phyloP scores from a whole-genome alignment of 2,329 filamentous ascomycete genomes.

The Fusarium transvaalense region DNA sequence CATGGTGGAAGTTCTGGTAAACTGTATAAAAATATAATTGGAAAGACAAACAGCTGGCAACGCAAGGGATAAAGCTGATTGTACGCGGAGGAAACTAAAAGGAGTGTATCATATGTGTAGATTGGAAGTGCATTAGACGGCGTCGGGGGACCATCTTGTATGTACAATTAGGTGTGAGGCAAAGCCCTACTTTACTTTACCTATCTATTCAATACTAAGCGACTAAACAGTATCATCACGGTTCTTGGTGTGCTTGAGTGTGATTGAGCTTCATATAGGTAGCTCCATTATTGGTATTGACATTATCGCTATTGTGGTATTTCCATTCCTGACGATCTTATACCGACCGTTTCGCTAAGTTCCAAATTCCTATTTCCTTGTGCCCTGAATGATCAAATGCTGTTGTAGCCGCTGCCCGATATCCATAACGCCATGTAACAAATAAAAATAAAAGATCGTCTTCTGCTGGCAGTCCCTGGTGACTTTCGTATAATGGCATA shows the following conservation, averaged over 20 bases:
- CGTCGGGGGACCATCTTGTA: constrained; percentile 56
- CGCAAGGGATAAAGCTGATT: constrained; percentile 28
- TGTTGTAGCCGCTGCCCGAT: constrained; percentile 32
- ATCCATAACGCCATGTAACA: constrained; percentile 29
- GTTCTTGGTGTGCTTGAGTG: not conserved
- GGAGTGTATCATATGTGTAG: constrained; percentile 60
- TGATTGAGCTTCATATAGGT: constrained; percentile 5
- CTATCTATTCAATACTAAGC: constrained; percentile 48
- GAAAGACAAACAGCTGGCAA: constrained; percentile 20
- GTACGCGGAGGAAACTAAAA: constrained; percentile 39
- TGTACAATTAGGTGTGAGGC: constrained; percentile 49
- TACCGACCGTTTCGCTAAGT: constrained; percentile 24
- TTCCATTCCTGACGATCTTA: constrained; percentile 25
- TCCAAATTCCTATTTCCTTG: constrained; percentile 22
- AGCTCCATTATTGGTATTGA: constrained; percentile 26
- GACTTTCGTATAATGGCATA: not conserved
- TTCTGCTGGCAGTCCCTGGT: constrained; percentile 13
- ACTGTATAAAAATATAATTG: constrained; percentile 38
- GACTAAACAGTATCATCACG: constrained; percentile 33
- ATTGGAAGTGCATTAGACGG: constrained; percentile 61
- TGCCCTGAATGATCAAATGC: constrained; percentile 28
- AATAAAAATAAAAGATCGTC: constrained; percentile 25
- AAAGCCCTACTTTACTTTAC: constrained; percentile 52
- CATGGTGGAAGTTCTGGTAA: constrained; percentile 64
- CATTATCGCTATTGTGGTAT: constrained; percentile 37